Base-by-base conservation (phyloP, 2,329 filamentous ascomycete species). In the Scedosporium aurantiacum region DNA sequence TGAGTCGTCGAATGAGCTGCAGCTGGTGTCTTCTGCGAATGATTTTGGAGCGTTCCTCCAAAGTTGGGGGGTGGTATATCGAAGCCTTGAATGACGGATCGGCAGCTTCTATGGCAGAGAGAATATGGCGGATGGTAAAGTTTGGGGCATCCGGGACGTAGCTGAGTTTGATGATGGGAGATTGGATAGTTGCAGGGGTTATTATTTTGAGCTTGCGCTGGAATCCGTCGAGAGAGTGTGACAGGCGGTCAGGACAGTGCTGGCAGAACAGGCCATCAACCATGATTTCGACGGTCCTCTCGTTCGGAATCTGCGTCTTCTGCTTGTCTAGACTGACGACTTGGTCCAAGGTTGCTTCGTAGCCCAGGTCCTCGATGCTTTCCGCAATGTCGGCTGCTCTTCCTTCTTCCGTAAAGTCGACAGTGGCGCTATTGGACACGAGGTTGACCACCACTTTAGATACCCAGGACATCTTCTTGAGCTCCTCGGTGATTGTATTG, bases 21-120 rank as follows among this genome's bases (percentile, higher is more conserved):
- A 77, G 80, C 67, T 87, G 84, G 67, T 96, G 90, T 62, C 82
- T 82, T 21, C 79, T 78, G 63, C 89, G 87, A 69, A 96, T 90
- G 45, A 79, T 76, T 64, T 83, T 84, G 2, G 91, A 90, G 8
- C 89, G 83, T 68, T 96, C 90, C 72, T 96, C 92, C 4, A 96
- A 80, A 0, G 87, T 91, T 0, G 89, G 89, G 0, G 90, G 87
- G 65, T 93, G 90, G 69, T 91, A 87, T 12, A 97, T 82, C 1
- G 82, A 84, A 1, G 87, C 83, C 27, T 75, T 76, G 64, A 96
- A 88, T 0, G 78, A 81, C 1, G 80, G 75, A 67, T 96, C 88
- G 5, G 83, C 79, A 4, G 79, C 79, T 61, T 84, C 78, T 58
- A 97, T 88, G 1, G 83, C 79, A 12, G 78, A 74, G 12, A 95